Evolutionary conservation across 2,329 filamentous ascomycete species (phyloP).

Genomic region (Ilyonectria sp.): DNA sequence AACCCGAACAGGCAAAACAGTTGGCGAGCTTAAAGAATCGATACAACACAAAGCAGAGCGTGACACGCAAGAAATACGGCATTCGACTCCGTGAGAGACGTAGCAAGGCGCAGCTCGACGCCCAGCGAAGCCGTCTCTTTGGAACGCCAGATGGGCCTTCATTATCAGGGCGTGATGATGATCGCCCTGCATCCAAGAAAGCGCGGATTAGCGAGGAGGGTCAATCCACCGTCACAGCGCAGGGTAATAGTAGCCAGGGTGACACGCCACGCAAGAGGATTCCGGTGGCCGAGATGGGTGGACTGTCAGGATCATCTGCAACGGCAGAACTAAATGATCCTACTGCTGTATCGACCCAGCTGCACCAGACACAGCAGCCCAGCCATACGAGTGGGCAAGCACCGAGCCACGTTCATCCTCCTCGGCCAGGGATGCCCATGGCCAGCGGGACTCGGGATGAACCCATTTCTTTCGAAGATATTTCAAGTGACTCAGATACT

Average conservation of each 20-base stretch:
- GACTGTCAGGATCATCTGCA: conserved; percentile 53
- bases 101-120: conserved; percentile 62
- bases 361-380: conserved; percentile 14
- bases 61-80: conserved; percentile 72
- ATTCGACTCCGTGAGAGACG: conserved; percentile 67
- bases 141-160: conserved; percentile 33
- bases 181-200: conserved; percentile 43
- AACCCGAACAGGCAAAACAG: conserved; percentile 51
- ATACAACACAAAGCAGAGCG: conserved; percentile 70
- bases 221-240: conserved; percentile 11
- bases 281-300: conserved; percentile 53
- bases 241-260: conserved; percentile 17
- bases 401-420: neutral
- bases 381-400: neutral
- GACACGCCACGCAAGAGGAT: conserved; percentile 47
- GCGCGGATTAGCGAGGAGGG: conserved; percentile 36
- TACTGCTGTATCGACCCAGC: conserved; percentile 44
- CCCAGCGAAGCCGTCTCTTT: conserved; percentile 58
- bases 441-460: conserved; percentile 42
- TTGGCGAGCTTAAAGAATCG: conserved; percentile 65
- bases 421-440: neutral
- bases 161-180: conserved; percentile 22
- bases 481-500: conserved; percentile 37
- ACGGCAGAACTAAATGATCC: conserved; percentile 57
- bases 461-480: conserved; percentile 48